These are phyloP conservation scores for Poa pratensis DNA, from an alignment of 176 grass and related monocot genomes.

Conservation along the genomic window DNA sequence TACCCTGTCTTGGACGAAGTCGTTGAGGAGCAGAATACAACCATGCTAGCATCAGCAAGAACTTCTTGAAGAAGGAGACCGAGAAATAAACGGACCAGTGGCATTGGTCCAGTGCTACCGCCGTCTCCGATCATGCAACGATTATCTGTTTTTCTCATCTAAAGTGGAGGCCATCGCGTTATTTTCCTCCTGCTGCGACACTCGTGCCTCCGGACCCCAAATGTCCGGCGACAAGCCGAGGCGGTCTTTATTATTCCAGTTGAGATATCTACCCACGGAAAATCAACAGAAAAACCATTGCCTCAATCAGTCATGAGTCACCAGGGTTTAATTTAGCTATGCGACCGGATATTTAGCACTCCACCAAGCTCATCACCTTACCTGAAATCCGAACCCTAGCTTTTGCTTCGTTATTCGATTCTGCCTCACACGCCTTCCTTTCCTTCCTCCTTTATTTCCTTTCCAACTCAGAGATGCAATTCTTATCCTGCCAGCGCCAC, in stretches of 20 bases:
- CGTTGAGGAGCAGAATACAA: no score
- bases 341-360: conserved; percentile 38
- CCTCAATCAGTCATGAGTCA: not conserved
- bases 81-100: no score
- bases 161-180: no score
- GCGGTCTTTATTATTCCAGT: not conserved
- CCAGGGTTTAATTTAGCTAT: conserved; percentile 32
- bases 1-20: no score
- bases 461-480: conserved; percentile 63
- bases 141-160: no score
- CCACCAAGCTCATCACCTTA: conserved; percentile 42
- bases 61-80: no score
- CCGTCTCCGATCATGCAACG: no score
- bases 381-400: conserved; percentile 15
- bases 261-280: not conserved
- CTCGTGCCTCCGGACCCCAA: no score
- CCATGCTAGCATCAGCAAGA: no score
- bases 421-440: conserved; percentile 35
- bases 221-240: no score
- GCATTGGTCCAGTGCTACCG: no score
- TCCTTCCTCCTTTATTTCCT: conserved; percentile 35
- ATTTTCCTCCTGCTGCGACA: no score
- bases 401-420: conserved; percentile 52
- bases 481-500: conserved; percentile 49
- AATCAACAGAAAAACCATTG: not conserved